Conservation (phyloP, 2,329 filamentous ascomycete genomes). For the Colletotrichum orchidophilum region DNA sequence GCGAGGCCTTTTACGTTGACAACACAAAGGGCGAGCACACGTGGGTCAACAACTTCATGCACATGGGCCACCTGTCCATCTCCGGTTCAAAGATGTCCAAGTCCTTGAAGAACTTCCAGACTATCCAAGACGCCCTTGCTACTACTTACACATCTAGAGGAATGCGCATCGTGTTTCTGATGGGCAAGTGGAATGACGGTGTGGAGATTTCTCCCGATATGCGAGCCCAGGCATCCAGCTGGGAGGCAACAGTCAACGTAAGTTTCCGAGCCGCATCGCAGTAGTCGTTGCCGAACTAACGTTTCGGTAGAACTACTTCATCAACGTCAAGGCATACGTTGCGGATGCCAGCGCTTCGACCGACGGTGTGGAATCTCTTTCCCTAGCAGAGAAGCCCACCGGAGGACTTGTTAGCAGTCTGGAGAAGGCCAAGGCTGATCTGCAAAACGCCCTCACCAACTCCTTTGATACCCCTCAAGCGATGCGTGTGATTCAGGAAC, state of each 20-base stretch:
- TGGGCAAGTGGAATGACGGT: constrained; percentile 90
- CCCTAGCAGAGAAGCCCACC: constrained; percentile 44
- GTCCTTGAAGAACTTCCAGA: constrained; percentile 94
- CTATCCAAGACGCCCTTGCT: constrained; percentile 83
- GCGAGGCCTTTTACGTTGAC: constrained; percentile 81
- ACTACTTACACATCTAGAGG: constrained; percentile 78
- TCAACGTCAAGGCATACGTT: constrained; percentile 63
- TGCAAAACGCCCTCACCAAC: constrained; percentile 73
- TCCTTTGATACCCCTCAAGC: constrained; percentile 88
- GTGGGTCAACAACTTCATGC: constrained; percentile 96
- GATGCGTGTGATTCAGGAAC: constrained; percentile 79
- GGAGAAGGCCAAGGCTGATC: constrained; percentile 63
- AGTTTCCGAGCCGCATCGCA: constrained; percentile 36
- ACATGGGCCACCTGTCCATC: constrained; percentile 89
- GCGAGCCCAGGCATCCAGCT: constrained; percentile 76
- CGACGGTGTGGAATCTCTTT: constrained; percentile 48
- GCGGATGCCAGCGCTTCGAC: constrained; percentile 51
- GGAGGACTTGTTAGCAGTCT: constrained; percentile 50
- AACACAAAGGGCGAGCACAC: constrained; percentile 65
- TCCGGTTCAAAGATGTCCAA: constrained; percentile 96
- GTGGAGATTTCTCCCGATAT: constrained; percentile 91
- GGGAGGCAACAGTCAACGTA: constrained; percentile 81
- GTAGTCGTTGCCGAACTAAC: constrained; percentile 20
- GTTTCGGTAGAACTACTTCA: constrained; percentile 63
- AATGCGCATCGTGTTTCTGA: constrained; percentile 85